Evolutionary conservation across 352 stramenopile species (phyloP), one percentile per base, ranked within the genome.

Genomic region (Pythium grandisporangium): DNA sequence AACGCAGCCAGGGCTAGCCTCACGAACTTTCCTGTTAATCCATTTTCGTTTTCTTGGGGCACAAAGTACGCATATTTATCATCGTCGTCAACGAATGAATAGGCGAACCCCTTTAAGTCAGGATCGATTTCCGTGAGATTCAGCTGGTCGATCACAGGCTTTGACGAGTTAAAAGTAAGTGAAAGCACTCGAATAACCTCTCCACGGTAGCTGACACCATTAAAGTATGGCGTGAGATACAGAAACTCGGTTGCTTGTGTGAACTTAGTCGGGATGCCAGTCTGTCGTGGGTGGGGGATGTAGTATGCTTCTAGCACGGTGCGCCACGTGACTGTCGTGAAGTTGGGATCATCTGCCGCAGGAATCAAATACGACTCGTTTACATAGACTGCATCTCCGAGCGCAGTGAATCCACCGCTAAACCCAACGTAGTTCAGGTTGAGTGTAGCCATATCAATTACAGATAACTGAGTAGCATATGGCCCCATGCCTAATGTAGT

Each of bases 181-280:
- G 52, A 55, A 30, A 77, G 50, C 6, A 84, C 53, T n/a, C 74
- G 71, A 20, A 84, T 42, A 14, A 91, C 17, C 2, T 61, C 65
- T 5, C 74, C 77, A 1, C 62, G 35, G 45, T 83, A 84, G 5
- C 17, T 42, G 10, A 37, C 50, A 14, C 69, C 72, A 34, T 87
- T 91, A 47, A 63, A 84, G 36, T 56, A 83, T n/a, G 72, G 77
- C 6, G 70, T 45, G 20, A 91, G 46, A 37, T 91, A 84, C 30
- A 91, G 42, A 41, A 82, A 85, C 41, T 91, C 77, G 14, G 71
- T 50, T 25, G 66, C 54, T 38, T 58, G 52, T 5, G 61, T 14
- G 2, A 85, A 14, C 2, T 58, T 44, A 2, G 53, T 45, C 6
- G 71, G 74, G 0, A 21, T 54, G 3, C 64, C 62, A 5, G 42